Evolutionary conservation across 495 filamentous ascomycete genomes (phyloP), one percentile per base, ranked within the genome.

Genomic region (Geopyxis carbonaria): DNA sequence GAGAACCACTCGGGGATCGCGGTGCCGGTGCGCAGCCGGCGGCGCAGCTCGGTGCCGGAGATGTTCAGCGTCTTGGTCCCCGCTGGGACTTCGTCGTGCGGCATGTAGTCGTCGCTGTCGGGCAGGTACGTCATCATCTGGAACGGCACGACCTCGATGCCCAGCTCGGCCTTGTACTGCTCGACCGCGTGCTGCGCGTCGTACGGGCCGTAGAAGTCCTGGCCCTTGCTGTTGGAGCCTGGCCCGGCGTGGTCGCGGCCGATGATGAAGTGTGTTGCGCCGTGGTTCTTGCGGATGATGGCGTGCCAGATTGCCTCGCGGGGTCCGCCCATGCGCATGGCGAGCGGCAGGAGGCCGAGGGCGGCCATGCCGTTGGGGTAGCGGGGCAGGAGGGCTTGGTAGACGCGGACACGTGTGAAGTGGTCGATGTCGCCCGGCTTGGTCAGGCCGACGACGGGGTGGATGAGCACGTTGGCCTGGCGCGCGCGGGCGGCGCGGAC

Each of bases 321-420:
- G 35, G 89, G 89, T 50, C 89, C 89, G 51, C 85, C 89, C 89
- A 97, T 97, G 56, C 89, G 80, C 89, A 97, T 97, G 45, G 89
- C 89, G 36, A 97, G 68, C 31, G 86, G 85, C 3, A 97, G 71
- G 25, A 97, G 80, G 64, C 85, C 89, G 46, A 97, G 78, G 29
- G 92, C 85, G 42, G 89, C 89, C 89, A 97, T 97, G 48, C 89
- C 89, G 60, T 95, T 97, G 57, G 89, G 89, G 65, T 97, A 97
- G 53, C 91, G 76, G 44, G 89, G 89, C 23, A 97, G 76, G 22
- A 97, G 77, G 9, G 86, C 86, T 68, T 94, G 77, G 70, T 97
- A 97, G 48, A 93, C 89, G 47, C 89, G 84, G 48, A 97, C 89
- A 57, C 89, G 82, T 49, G 89, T 97, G 70, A 97, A 97, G 69